Conservation (phyloP, 352 stramenopile species). For the Pelagophyceae sp. region DNA sequence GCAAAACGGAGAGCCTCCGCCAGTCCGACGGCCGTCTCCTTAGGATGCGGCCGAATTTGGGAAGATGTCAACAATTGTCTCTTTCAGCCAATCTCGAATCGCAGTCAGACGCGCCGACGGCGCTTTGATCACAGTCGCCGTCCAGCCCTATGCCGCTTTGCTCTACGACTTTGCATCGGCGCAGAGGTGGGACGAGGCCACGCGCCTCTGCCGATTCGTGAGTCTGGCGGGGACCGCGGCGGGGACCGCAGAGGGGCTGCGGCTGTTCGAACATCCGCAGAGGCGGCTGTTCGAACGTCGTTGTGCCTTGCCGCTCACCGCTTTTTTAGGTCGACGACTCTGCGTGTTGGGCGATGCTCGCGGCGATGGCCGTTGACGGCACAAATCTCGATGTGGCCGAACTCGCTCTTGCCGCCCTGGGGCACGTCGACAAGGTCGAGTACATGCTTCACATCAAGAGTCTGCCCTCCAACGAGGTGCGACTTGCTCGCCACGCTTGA, state of each 20-base stretch:
- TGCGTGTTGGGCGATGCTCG: conserved; percentile 73
- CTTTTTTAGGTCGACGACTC: conserved; percentile 77
- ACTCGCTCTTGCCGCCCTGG: conserved; percentile 73
- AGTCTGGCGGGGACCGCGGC: too few relatives aligned
- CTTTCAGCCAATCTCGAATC: conserved; percentile 69
- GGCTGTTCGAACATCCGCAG: background rate
- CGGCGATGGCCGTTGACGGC: conserved; percentile 71
- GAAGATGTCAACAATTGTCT: conserved; percentile 68
- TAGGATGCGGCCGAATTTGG: conserved; percentile 67
- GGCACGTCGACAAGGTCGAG: conserved; percentile 82
- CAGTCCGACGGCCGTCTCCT: too few relatives aligned
- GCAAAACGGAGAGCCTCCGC: too few relatives aligned
- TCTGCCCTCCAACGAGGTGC: conserved; percentile 47
- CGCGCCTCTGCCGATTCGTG: conserved; percentile 75
- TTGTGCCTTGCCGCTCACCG: too few relatives aligned
- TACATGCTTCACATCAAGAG: conserved; percentile 77
- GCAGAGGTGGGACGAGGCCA: conserved; percentile 75
- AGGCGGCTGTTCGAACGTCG: conserved; percentile 24
- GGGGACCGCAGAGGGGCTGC: background rate
- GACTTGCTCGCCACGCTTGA: too few relatives aligned
- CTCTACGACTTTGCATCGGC: conserved; percentile 68
- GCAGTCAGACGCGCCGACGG: conserved; percentile 71
- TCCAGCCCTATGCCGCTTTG: conserved; percentile 66
- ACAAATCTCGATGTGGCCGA: conserved; percentile 78
- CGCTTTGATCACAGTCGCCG: conserved; percentile 60